phyloP scores from a whole-genome alignment of 73 alveolate species.

The Diophrys sp. region DNA sequence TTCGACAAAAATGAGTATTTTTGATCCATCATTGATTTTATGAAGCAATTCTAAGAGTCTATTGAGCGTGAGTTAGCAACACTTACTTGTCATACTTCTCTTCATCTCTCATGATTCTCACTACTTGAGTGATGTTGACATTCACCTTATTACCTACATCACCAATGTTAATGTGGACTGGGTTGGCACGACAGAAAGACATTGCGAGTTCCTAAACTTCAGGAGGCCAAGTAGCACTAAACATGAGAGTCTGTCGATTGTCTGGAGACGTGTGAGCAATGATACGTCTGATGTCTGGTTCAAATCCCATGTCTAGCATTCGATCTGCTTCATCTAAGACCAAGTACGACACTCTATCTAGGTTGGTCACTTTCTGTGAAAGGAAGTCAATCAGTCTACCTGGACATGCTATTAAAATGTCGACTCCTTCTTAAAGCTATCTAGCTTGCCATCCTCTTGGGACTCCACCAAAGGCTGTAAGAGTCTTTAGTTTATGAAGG shows the following conservation, averaged over 20 bases:
- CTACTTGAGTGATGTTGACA: conserved; percentile 47
- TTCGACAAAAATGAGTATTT: conserved; percentile 76
- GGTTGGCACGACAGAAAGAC: conserved; percentile 55
- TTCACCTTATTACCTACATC: conserved; percentile 28
- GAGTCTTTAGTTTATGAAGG: conserved; percentile 51
- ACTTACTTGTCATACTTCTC: conserved; percentile 51
- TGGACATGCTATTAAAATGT: conserved; percentile 88
- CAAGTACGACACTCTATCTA: conserved; percentile 80
- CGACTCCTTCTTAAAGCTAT: conserved; percentile 74
- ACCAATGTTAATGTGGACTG: conserved; percentile 56
- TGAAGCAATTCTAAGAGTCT: conserved; percentile 13
- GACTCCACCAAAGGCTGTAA: conserved; percentile 93
- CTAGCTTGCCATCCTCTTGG: conserved; percentile 64
- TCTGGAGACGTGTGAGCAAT: conserved; percentile 49
- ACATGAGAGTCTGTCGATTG: conserved; percentile 81
- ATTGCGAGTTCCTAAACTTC: conserved; percentile 70
- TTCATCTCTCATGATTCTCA: conserved; percentile 52
- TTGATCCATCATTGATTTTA: conserved; percentile 49
- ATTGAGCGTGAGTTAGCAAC: conserved; percentile 1
- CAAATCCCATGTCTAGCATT: conserved; percentile 95
- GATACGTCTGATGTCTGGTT: conserved; percentile 58
- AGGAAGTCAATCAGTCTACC: conserved; percentile 90
- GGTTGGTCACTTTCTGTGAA: conserved; percentile 48
- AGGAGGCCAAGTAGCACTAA: conserved; percentile 86
- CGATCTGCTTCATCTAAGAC: conserved; percentile 95